These are phyloP conservation scores for Bretschneidera sinensis DNA, from an alignment of 345 rosid genomes.

Conservation along the genomic window DNA sequence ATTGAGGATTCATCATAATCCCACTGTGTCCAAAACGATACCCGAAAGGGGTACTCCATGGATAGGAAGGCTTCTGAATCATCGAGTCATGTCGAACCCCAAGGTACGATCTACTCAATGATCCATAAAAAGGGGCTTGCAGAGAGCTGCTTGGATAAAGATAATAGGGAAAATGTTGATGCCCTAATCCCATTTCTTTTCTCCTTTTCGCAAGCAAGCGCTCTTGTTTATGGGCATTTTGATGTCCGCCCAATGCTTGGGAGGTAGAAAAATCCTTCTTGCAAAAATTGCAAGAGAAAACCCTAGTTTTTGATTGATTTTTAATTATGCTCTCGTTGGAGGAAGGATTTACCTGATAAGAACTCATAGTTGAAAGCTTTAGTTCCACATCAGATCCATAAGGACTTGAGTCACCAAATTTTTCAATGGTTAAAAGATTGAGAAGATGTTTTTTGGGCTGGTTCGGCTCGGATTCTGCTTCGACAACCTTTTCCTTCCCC, in stretches of 20 bases:
- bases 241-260: constrained; percentile 48
- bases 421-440: constrained; percentile 15
- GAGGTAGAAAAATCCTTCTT: constrained; percentile 37
- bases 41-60: constrained; percentile 12
- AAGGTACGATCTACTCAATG: constrained; percentile 15
- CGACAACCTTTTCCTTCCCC: too few relatives aligned
- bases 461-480: not conserved
- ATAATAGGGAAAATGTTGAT: constrained; percentile 11
- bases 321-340: not conserved
- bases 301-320: constrained; percentile 15
- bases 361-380: constrained; percentile 17
- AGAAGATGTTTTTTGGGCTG: not conserved
- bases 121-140: constrained; percentile 14
- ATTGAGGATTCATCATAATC: not conserved
- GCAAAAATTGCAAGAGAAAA: constrained; percentile 39
- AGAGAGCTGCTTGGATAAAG: constrained; percentile 9
- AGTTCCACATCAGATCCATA: constrained; percentile 28
- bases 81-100: constrained; percentile 12
- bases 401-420: constrained; percentile 17
- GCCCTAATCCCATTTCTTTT: constrained; percentile 22
- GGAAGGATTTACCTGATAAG: not conserved
- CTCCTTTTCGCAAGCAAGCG: constrained; percentile 30
- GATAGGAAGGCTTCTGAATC: constrained; percentile 20
- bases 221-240: constrained; percentile 49
- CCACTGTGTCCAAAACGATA: constrained; percentile 19